Evolutionary conservation across 495 filamentous ascomycete genomes (phyloP).

Genomic region (Penicillium ucsense): DNA sequence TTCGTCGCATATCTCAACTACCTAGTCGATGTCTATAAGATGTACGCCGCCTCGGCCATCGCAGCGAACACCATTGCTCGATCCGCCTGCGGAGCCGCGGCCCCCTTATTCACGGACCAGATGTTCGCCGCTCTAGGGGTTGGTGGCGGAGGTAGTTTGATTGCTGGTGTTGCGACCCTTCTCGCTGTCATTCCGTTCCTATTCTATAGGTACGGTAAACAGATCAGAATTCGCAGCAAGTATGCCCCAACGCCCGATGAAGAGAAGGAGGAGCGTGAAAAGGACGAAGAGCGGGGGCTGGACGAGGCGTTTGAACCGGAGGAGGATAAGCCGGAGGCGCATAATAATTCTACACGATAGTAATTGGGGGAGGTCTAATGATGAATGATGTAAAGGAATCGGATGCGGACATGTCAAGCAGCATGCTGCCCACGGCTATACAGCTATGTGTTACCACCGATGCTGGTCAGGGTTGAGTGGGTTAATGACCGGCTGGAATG

Average conservation of each 20-base stretch:
- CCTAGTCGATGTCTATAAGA: slow-evolving; percentile 19
- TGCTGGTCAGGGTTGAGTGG: too few species aligned
- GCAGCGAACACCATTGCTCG: slow-evolving; percentile 21
- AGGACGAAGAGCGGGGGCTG: background rate
- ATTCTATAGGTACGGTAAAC: slow-evolving; percentile 41
- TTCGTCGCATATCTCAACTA: slow-evolving; percentile 26
- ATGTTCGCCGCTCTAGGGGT: slow-evolving; percentile 40
- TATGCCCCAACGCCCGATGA: slow-evolving; percentile 21
- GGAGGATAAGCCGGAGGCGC: too few species aligned
- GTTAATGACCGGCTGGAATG: too few species aligned
- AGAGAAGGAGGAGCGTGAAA: background rate
- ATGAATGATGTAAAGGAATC: too few species aligned
- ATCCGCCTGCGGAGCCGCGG: slow-evolving; percentile 20
- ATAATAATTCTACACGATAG: too few species aligned
- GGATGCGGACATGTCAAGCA: too few species aligned
- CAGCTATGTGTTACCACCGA: too few species aligned
- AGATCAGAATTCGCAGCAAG: slow-evolving; percentile 27
- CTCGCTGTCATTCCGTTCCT: slow-evolving; percentile 39
- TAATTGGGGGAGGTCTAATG: too few species aligned
- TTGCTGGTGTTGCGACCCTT: slow-evolving; percentile 32
- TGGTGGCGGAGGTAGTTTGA: slow-evolving; percentile 38
- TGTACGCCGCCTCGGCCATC: slow-evolving; percentile 22
- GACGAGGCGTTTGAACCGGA: too few species aligned
- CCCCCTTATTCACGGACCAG: slow-evolving; percentile 22
- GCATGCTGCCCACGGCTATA: too few species aligned